phyloP scores from a whole-genome alignment of 2,329 filamentous ascomycete species.

The Ambrosiella xylebori region DNA sequence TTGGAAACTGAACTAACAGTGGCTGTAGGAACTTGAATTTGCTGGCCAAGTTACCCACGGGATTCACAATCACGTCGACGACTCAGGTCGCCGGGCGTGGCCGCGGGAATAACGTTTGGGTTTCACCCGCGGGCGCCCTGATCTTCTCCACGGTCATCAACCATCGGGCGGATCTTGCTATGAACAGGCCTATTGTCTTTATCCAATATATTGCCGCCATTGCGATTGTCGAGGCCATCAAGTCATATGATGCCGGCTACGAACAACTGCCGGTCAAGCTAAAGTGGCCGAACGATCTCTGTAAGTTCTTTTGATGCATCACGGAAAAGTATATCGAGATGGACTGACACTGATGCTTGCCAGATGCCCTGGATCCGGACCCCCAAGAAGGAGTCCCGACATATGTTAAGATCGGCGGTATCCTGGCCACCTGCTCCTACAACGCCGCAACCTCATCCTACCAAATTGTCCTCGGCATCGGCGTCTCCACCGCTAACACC shows the following conservation, averaged over 20 bases:
- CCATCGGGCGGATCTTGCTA: slow-evolving; percentile 57
- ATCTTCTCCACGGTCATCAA: slow-evolving; percentile 81
- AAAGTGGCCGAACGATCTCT: slow-evolving; percentile 98
- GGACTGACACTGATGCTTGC: not conserved
- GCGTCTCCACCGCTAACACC: slow-evolving; percentile 69
- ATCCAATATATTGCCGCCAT: slow-evolving; percentile 85
- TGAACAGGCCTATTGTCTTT: slow-evolving; percentile 69
- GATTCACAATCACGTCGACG: slow-evolving; percentile 77
- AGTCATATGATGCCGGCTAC: slow-evolving; percentile 62
- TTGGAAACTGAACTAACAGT: not conserved
- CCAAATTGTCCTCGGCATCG: slow-evolving; percentile 71
- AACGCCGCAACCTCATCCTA: slow-evolving; percentile 45
- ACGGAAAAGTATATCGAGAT: slow-evolving; percentile 13
- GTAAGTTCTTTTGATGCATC: slow-evolving; percentile 25
- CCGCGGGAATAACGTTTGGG: slow-evolving; percentile 84
- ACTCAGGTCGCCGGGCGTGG: slow-evolving; percentile 78
- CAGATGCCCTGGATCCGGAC: slow-evolving; percentile 49
- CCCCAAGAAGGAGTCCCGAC: slow-evolving; percentile 27
- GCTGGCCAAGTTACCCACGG: slow-evolving; percentile 57
- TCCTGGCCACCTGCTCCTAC: slow-evolving; percentile 80
- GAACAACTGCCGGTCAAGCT: slow-evolving; percentile 60
- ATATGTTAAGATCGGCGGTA: slow-evolving; percentile 84
- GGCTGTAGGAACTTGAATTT: slow-evolving; percentile 52
- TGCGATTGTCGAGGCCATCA: slow-evolving; percentile 69
- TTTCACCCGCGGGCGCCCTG: slow-evolving; percentile 69